Conservation (phyloP, 179 eudicot species). For the Nepenthes alata region DNA sequence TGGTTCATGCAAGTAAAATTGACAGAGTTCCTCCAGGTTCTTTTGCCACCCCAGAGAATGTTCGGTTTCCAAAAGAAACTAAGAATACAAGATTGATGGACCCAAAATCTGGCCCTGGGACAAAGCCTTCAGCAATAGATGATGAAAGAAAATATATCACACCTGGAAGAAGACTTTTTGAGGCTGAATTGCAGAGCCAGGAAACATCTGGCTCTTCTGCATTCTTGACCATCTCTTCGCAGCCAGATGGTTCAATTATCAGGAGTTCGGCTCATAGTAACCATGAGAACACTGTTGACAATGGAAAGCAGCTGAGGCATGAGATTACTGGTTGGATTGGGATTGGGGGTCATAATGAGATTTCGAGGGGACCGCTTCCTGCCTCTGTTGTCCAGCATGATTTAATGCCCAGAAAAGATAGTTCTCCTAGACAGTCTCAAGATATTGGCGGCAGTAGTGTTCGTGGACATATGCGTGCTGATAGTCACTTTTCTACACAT, state of each 20-base stretch:
- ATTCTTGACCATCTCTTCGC: constrained; percentile 20
- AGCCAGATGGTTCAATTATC: constrained; percentile 24
- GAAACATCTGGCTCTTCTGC: constrained; percentile 29
- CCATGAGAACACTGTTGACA: constrained; percentile 23
- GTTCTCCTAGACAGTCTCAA: constrained; percentile 24
- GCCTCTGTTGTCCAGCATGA: constrained; percentile 26
- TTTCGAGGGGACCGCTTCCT: constrained; percentile 24
- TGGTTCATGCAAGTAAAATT: constrained; percentile 20
- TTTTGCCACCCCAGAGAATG: constrained; percentile 27
- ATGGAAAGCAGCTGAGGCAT: constrained; percentile 34
- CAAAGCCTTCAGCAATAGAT: constrained; percentile 18
- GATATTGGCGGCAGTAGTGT: constrained; percentile 18
- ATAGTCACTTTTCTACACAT: constrained; percentile 28
- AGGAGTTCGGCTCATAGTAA: constrained; percentile 24
- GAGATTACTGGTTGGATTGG: constrained; percentile 43
- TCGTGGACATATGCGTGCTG: constrained; percentile 34
- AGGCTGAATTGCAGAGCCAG: constrained; percentile 32
- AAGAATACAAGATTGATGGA: constrained; percentile 22
- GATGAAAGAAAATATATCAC: constrained; percentile 26
- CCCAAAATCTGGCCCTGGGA: constrained; percentile 19
- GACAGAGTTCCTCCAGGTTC: constrained; percentile 34
- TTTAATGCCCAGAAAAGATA: constrained; percentile 30
- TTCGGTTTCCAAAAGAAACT: constrained; percentile 27
- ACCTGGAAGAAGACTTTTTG: constrained; percentile 22
- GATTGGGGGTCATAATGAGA: constrained; percentile 24